These are phyloP conservation scores for Wallacemonas sp. DNA, from an alignment of 208 protist species.

Conservation along the genomic window DNA sequence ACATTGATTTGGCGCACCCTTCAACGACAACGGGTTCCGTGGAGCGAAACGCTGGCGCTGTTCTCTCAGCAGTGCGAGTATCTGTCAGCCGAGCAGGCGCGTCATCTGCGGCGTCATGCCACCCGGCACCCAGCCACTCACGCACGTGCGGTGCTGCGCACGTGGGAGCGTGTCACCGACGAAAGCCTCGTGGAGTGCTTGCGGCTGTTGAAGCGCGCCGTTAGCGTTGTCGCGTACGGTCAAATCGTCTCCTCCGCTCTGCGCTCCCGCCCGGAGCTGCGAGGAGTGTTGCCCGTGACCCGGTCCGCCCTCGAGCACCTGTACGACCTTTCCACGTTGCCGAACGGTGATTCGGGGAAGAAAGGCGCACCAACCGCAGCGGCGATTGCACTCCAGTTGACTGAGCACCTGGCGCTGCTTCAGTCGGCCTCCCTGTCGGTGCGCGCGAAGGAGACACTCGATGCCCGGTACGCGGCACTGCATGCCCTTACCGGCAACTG, in stretches of 20 bases:
- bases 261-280: slow-evolving; percentile 43
- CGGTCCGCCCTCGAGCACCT: slow-evolving; percentile 36
- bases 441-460: slow-evolving; percentile 39
- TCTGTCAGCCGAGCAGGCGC: slow-evolving; percentile 29
- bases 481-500: slow-evolving; percentile 35
- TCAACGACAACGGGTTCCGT: slow-evolving; percentile 42
- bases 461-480: slow-evolving; percentile 38
- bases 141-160: slow-evolving; percentile 22
- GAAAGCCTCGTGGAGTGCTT: slow-evolving; percentile 25
- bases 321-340: slow-evolving; percentile 32
- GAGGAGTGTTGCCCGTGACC: slow-evolving; percentile 59
- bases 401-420: slow-evolving; percentile 40
- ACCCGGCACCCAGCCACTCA: slow-evolving; percentile 12
- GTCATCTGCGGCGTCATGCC: slow-evolving; percentile 15
- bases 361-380: not conserved
- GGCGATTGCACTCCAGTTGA: slow-evolving; percentile 44
- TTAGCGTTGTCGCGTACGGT: slow-evolving; percentile 50
- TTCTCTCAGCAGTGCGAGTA: slow-evolving; percentile 35
- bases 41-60: slow-evolving; percentile 40
- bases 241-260: slow-evolving; percentile 43
- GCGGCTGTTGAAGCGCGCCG: slow-evolving; percentile 14
- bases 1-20: slow-evolving; percentile 52
- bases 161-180: slow-evolving; percentile 30
- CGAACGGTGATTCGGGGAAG: not conserved
- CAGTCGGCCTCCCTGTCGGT: slow-evolving; percentile 17